These are phyloP conservation scores for Paspalum notatum DNA, from an alignment of 176 grass and related monocot species.

Conservation along the genomic window DNA sequence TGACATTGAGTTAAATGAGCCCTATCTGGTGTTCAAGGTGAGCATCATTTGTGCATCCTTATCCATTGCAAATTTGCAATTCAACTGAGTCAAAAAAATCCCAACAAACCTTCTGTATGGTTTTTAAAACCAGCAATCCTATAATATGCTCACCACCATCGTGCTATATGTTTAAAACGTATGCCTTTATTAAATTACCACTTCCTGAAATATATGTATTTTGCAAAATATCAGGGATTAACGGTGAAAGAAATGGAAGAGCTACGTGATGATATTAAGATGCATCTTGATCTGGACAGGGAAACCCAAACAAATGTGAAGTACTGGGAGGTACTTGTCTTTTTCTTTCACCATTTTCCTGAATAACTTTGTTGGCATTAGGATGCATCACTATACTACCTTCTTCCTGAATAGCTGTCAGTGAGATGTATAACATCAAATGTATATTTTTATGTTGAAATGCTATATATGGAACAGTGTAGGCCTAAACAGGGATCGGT, in stretches of 20 bases:
- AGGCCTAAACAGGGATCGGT: neutral
- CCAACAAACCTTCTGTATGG: slow-evolving; percentile 1
- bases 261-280: slow-evolving; percentile 87
- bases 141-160: neutral
- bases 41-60: neutral
- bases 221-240: slow-evolving; percentile 65
- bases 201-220: slow-evolving; percentile 24
- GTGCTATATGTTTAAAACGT: neutral
- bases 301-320: slow-evolving; percentile 74
- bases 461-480: slow-evolving; percentile 20
- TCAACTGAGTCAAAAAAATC: neutral
- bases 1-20: slow-evolving; percentile 94
- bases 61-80: slow-evolving; percentile 1
- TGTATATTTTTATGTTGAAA: slow-evolving; percentile 22
- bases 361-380: slow-evolving; percentile 5
- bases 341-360: slow-evolving; percentile 28
- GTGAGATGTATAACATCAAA: neutral
- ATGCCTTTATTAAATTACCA: slow-evolving; percentile 5
- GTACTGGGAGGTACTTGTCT: slow-evolving; percentile 90
- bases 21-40: slow-evolving; percentile 97
- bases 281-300: slow-evolving; percentile 93
- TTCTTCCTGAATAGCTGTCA: slow-evolving; percentile 23
- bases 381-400: neutral
- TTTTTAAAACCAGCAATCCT: slow-evolving; percentile 12
- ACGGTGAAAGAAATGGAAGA: slow-evolving; percentile 97